Percentiles rank a stretch among this genome's conserved stretches.
phyloP scores from a whole-genome alignment of 2,329 filamentous ascomycete species.

The Ilyonectria robusta region DNA sequence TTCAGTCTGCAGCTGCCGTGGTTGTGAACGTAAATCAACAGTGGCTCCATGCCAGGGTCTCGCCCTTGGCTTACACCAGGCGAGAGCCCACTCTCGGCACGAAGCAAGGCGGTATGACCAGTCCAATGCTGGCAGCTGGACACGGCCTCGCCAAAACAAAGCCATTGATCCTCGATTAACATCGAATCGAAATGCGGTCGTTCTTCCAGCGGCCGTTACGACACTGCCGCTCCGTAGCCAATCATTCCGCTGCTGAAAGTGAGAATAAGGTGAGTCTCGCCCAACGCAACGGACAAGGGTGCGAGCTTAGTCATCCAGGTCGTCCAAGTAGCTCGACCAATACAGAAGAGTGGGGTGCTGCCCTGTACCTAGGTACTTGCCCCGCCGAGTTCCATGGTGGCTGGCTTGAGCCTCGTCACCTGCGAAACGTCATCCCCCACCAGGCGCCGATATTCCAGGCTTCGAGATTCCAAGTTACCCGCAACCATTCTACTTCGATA shows the following conservation, averaged over 20 bases:
- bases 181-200: constrained; percentile 23
- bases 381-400: constrained; percentile 8
- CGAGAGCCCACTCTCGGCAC: not conserved
- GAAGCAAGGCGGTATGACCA: constrained; percentile 1
- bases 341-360: not conserved
- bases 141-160: constrained; percentile 5
- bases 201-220: constrained; percentile 8
- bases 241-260: constrained; percentile 18
- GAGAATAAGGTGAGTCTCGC: constrained; percentile 8
- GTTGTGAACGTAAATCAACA: not conserved
- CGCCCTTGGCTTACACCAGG: constrained; percentile 14
- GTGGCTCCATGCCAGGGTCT: not conserved
- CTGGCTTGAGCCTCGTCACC: constrained; percentile 25
- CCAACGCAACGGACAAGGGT: not conserved
- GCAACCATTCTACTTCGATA: not conserved
- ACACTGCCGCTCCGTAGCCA: constrained; percentile 9
- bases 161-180: not conserved
- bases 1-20: not conserved
- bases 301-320: constrained; percentile 19
- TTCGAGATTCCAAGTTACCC: not conserved
- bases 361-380: constrained; percentile 1
- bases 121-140: not conserved
- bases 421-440: constrained; percentile 45
- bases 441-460: constrained; percentile 37
- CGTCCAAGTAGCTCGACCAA: not conserved